Evolutionary conservation across 805 yeast genomes (phyloP), one percentile per base, ranked within the genome.

Genomic region (Suhomyces xylopsoci): DNA sequence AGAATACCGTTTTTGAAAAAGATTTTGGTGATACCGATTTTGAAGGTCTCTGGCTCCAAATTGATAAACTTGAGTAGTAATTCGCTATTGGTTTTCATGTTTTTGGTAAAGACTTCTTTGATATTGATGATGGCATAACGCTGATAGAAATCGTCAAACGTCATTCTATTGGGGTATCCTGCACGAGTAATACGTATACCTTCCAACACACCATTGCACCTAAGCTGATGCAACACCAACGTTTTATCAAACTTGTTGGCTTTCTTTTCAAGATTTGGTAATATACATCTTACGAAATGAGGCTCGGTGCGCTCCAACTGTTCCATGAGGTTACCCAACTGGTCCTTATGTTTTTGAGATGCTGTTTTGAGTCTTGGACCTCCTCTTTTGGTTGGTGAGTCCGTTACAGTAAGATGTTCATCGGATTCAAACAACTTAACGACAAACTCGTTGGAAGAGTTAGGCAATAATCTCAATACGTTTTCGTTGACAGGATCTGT

Each of bases 131-230:
- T 81, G 28, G 81, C 81, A 66, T 94, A 94, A 50, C 97, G 79
- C 38, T 75, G 78, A 49, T 80, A 82, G 70, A 94, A 94, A 47
- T 90, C 93, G 45, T 84, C 81, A 68, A 92, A 93, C 26, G 85
- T 82, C 64, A 93, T 83, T 58, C 97, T 81, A 68, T 94, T 94
- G 5, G 99, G 99, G 68, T 87, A 94, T 2, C 99, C 99, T 7
- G 97, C 90, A 58, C 99, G 81, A 0, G 98, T 97, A 54, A 94
- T 94, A 68, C 99, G 81, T 28, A 94, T 94, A 55, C 99, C 99
- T 76, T 94, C 99, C 49, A 94, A 73, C 14, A 94, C 99, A 80
- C 99, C 99, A 64, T 94, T 94, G 64, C 98, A 94, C 57, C 97
- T 79, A 56, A 94, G 76, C 70, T 94, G 99, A 49, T 88, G 93